Conservation (phyloP, 164 flowering plant genomes). For the Aristolochia contorta region DNA sequence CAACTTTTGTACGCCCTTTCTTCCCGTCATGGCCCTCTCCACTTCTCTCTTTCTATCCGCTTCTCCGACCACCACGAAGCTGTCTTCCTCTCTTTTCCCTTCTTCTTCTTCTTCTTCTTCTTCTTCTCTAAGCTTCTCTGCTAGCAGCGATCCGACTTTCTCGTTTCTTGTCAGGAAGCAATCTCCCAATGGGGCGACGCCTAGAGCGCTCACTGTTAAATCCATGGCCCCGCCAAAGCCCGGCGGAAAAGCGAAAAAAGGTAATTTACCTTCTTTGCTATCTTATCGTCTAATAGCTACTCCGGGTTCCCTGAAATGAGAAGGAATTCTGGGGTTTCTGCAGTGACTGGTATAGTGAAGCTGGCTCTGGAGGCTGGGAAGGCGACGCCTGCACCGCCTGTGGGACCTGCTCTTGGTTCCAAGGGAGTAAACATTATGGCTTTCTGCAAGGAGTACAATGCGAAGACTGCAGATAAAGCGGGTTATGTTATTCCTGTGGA, state of each 20-base stretch:
- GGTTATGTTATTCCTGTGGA: constrained; percentile 97
- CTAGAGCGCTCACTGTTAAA: constrained; percentile 45
- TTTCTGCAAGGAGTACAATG: constrained; percentile 97
- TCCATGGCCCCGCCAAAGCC: constrained; percentile 94
- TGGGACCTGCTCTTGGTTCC: constrained; percentile 96
- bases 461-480: constrained; percentile 89
- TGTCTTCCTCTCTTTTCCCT: constrained; percentile 3
- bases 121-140: constrained; percentile 9
- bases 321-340: constrained; percentile 1
- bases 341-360: constrained; percentile 62
- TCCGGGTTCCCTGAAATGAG: not conserved
- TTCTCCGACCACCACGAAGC: constrained; percentile 3
- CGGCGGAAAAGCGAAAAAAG: constrained; percentile 72
- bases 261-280: constrained; percentile 17
- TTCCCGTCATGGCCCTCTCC: not conserved
- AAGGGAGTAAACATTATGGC: constrained; percentile 99
- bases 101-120: constrained; percentile 9
- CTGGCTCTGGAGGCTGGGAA: constrained; percentile 96
- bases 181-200: constrained; percentile 5
- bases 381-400: constrained; percentile 98
- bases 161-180: constrained; percentile 12
- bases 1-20: not conserved
- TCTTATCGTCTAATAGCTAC: constrained; percentile 3
- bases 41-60: constrained; percentile 1
- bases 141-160: constrained; percentile 9